Base-by-base conservation (phyloP, 805 yeast genomes). In the Candida boleticola region DNA sequence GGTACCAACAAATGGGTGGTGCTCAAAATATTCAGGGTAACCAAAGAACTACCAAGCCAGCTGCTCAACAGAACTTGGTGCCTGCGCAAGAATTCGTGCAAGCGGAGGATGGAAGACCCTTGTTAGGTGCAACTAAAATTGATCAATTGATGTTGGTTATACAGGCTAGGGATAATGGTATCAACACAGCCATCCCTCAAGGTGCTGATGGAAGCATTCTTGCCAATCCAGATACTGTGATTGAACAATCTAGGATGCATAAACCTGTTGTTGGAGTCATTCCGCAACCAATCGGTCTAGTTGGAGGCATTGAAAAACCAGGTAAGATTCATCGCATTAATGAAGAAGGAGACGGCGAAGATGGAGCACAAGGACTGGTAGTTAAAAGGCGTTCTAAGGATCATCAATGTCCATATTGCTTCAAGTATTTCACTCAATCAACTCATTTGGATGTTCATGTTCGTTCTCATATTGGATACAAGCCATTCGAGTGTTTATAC, bases 381-480 rank as follows among this genome's bases (percentile, higher is more conserved):
- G 37, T 26, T 6, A 41, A 46, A 13, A 51, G 58, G 26, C 53
- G 56, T 36, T 58, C 64, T 10, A 84, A 83, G 55, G 76, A 74
- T 37, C 85, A 81, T 52, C 82, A 81, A 57, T 85, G 95, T 55
- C 79, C 79, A 2, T 83, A 84, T 53, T 92, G 97, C 59, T 76
- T 76, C 53, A 87, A 88, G 57, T 75, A 77, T 41, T 90, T 90
- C 55, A 82, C 90, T 1, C 97, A 90, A 59, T 73, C 89, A n/a
- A 90, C 97, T 4, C 96, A 89, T 63, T 66, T 89, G 52, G 96
- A 89, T 50, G 96, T 89, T 14, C 97, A 89, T 60, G 79, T 87
- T 5, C 70, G 96, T 50, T 82, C 92, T 0, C 97, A 89, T 59
- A 83, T 89, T 54, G 96, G 96, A 0, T 77, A 78, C 48, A 84